Evolutionary conservation across 768 basidiomycete species (phyloP), one percentile per base, ranked within the genome.

Genomic region (Lentinula edodes): DNA sequence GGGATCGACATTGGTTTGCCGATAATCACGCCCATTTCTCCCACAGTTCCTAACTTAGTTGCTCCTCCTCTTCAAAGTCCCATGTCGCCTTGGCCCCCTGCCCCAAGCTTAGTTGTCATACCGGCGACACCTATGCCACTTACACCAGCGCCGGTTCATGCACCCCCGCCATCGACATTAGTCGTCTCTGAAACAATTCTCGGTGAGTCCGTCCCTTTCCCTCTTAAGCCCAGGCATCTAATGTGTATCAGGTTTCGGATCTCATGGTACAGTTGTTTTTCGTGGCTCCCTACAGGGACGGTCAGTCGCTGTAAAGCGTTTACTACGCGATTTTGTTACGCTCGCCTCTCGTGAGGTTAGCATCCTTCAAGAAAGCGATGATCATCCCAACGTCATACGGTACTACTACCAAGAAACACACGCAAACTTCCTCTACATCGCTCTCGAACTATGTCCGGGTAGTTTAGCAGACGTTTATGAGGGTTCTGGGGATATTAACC

Each of bases 381-480:
- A 96, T 71, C 97, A 99, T 68, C 94, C 94, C 16, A 98, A 99
- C 75, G 97, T 99, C 72, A 95, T 98, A 67, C 89, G 94, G 34
- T 97, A 99, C 71, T 99, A 95, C 74, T 98, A 93, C 74, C 95
- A 98, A 78, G 96, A 98, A 77, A 80, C 90, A 3, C 90, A 91
- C 34, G 87, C 87, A 20, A 94, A 91, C 68, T 98, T 98, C 79
- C 85, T 98, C 9, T 98, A 96, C 74, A 98, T 99, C 64, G 97
- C 97, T 2, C 87, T 99, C 46, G 97, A 99, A 69, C 81, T 98
- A 4, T 95, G 94, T 70, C 93, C 93, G 0, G 91, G 90, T 1
- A 92, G 92, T 3, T 85, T 97, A 0, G 92, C 90, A 1, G 93
- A 96, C 69, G 76, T 95, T 60, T 77, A 96, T 69, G 94, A 95